A percentile compares a stretch with the other conserved stretches of the same genome.
Evolutionary conservation across 345 rosid species (phyloP).

Genomic region (Ceriops tagal): DNA sequence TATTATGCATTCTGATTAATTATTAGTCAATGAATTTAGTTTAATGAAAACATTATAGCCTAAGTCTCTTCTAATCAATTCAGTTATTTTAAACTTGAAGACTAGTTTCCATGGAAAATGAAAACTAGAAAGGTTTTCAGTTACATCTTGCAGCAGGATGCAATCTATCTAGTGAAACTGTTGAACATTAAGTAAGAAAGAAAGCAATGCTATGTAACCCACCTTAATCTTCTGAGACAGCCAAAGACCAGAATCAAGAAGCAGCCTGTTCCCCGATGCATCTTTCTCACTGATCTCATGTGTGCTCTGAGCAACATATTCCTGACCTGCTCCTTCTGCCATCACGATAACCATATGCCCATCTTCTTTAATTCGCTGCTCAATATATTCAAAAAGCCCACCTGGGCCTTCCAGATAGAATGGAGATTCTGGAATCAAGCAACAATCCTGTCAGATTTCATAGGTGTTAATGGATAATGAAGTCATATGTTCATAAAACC

Average conservation of each 20-base stretch:
- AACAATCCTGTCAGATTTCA: conserved; percentile 73
- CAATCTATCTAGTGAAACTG: conserved; percentile 4
- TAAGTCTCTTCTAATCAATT: no score
- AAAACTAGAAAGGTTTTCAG: no score
- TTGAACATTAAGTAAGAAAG: conserved; percentile 6
- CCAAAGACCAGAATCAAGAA: conserved; percentile 92
- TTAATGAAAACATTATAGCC: no score
- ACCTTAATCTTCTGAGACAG: conserved; percentile 86
- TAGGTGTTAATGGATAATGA: conserved; percentile 10
- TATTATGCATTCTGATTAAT: not conserved
- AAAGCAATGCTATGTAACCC: conserved; percentile 2
- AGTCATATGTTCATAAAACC: not conserved
- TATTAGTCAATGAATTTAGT: no score
- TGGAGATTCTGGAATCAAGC: conserved; percentile 97
- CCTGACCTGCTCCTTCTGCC: conserved; percentile 98
- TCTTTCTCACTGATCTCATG: conserved; percentile 51
- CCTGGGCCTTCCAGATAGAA: conserved; percentile 85
- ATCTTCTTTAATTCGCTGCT: conserved; percentile 71
- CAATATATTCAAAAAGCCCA: conserved; percentile 84
- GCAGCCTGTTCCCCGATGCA: conserved; percentile 83
- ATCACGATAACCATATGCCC: conserved; percentile 78
- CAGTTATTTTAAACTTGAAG: no score
- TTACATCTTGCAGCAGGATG: no score
- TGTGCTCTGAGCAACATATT: conserved; percentile 61
- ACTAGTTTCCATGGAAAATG: no score